Evolutionary conservation across 345 rosid genomes (phyloP), one percentile per base, ranked within the genome.

Genomic region (Angophora floribunda): DNA sequence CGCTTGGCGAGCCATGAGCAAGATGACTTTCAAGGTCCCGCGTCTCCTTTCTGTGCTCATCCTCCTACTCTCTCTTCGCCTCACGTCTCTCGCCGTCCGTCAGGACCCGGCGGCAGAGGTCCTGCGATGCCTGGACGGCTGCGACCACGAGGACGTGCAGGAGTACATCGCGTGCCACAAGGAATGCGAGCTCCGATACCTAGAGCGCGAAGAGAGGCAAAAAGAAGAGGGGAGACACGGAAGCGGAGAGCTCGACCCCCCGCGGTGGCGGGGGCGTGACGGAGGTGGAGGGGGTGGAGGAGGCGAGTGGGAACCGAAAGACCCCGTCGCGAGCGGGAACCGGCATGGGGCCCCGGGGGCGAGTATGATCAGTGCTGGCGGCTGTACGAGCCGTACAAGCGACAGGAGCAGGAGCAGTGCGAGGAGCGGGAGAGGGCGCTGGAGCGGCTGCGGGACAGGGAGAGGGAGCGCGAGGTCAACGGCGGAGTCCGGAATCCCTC

Each of bases 331-430:
- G 79, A 67, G 24, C 36, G 45, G 24, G 45, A 67, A 67, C 80
- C 44, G 0, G 80, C 13, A 86, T 79, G 49, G 79, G 90, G 91
- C 53, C 90, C 90, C n/a, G 9, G 70, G 85, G 61, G 87, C 85
- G 89, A 89, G 86, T 88, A 88, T 30, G 86, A 88, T 86, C 91
- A 89, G 85, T 93, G 94, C 88, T 89, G 87, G 45, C 90, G 88
- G 84, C 85, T 89, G 7, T 94, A 91, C 51, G 85, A 53, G 22
- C 7, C 85, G 9, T 82, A 50, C 52, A 51, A 36, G 17, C 50
- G 11, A 36, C 52, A 4, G 87, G 49, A 51, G 30, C 47, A 49
- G 79, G 41, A 86, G 22, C 87, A 50, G 26, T 91, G 92, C 55
- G 88, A 87, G 67, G 91, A 89, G 85, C 52, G 61, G 17, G 32